These are phyloP conservation scores for Discostella stelligera DNA, from an alignment of 352 stramenopile genomes.

Conservation along the genomic window DNA sequence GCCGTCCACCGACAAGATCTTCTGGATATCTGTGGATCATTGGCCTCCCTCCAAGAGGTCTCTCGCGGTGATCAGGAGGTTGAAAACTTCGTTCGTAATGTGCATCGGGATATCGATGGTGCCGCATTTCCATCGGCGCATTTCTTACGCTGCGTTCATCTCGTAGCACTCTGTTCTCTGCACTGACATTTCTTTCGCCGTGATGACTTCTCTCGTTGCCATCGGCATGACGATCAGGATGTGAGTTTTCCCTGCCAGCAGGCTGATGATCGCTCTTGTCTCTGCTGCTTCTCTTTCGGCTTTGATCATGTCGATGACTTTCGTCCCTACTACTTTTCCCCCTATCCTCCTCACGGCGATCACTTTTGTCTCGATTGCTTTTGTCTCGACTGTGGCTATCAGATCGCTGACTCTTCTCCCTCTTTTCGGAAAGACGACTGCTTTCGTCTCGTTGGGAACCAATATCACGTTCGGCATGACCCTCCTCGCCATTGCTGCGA, in stretches of 20 bases:
- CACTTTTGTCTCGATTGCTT: constrained; percentile 2
- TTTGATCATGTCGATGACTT: background rate
- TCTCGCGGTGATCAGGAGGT: constrained; percentile 2
- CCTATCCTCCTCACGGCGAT: constrained; percentile 1
- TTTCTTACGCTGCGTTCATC: constrained; percentile 6
- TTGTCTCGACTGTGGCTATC: constrained; percentile 9
- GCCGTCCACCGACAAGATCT: background rate
- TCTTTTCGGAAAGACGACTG: background rate
- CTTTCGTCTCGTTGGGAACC: constrained; percentile 1
- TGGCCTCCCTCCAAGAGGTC: constrained; percentile 1
- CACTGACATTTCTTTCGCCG: background rate
- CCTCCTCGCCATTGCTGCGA: constrained; percentile 3
- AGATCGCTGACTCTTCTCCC: background rate
- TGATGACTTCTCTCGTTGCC: constrained; percentile 3
- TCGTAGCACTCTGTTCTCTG: background rate
- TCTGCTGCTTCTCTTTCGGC: background rate
- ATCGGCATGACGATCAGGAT: background rate
- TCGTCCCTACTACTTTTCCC: background rate
- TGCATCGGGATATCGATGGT: background rate
- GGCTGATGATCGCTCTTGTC: background rate
- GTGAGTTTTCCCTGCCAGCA: background rate
- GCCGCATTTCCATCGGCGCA: background rate
- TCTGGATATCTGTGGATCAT: constrained; percentile 1
- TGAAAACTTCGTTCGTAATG: background rate
- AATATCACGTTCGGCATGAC: background rate